Evolutionary conservation across 2,329 filamentous ascomycete genomes (phyloP), one percentile per base, ranked within the genome.

Genomic region (Aspergillus felis): DNA sequence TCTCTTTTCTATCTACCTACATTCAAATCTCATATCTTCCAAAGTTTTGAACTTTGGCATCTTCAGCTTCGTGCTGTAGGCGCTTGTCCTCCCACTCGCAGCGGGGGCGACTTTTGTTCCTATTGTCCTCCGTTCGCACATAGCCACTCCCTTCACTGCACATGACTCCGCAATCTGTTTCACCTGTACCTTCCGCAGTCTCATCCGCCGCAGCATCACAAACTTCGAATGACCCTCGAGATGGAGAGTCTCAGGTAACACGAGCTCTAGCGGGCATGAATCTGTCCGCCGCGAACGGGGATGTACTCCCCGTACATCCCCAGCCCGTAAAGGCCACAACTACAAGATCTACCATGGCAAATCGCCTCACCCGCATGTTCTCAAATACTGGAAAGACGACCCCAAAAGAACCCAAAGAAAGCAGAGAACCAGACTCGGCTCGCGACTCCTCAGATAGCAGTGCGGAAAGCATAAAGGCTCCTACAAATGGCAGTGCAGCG

Each of bases 321-420:
- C 64, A 49, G 59, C 60, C 62, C 50, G 60, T 66, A 17, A 76
- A 76, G 59, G 64, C 68, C 7, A 65, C 68, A 35, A 78, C 68
- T 7, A 65, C 68, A 35, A 78, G 69, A 65, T 65, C 74, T 22
- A 78, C 74, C 27, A 79, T 79, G 76, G 71, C 76, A 51, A 66
- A 72, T 61, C 76, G 76, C 51, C 65, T 79, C 50, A 76, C 77
- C 20, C 77, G 77, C 59, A 79, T 79, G 75, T 79, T 79, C 62
- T 73, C 74, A 25, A 69, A 73, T 55, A 68, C 72, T n/a, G 74
- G 74, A 14, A 76, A 73, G 60, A 63, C 66, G 20, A 64, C 68
- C 5, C 62, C 67, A 6, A 73, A 67, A 25, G 44, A 47, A 12
- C 24, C 22, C 3, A 47, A 47, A 27, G 44, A 47, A 7, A 24